These are phyloP conservation scores for Chaetoceros muelleri DNA, from an alignment of 108 stramenopile genomes.

Conservation along the genomic window DNA sequence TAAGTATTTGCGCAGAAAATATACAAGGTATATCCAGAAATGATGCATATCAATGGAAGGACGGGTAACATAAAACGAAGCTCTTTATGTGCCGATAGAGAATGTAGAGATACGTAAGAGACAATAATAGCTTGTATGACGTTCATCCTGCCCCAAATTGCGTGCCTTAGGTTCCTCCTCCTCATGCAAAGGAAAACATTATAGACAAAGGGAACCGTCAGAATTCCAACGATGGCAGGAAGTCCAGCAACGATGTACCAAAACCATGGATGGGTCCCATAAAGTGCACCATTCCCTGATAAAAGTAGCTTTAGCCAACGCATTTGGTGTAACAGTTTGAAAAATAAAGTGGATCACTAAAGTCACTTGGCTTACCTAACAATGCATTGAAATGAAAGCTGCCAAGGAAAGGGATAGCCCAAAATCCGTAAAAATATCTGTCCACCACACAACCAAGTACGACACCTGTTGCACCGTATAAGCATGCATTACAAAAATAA, in stretches of 20 bases:
- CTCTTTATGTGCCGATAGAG: slow-evolving; percentile 88
- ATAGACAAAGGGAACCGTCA: slow-evolving; percentile 48
- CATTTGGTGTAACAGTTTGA: background rate
- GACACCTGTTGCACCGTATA: slow-evolving; percentile 45
- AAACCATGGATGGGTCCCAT: slow-evolving; percentile 74
- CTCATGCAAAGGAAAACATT: slow-evolving; percentile 4
- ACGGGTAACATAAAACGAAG: slow-evolving; percentile 90
- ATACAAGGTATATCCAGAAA: slow-evolving; percentile 30
- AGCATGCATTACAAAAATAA: slow-evolving; percentile 36
- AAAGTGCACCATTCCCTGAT: slow-evolving; percentile 51
- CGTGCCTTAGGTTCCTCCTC: background rate
- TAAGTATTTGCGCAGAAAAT: background rate
- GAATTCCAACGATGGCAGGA: slow-evolving; percentile 57
- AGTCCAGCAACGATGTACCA: slow-evolving; percentile 78
- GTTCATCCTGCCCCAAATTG: background rate
- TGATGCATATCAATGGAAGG: slow-evolving; percentile 69
- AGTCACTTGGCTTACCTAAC: slow-evolving; percentile 21
- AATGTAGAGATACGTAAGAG: slow-evolving; percentile 56
- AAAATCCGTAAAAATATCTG: slow-evolving; percentile 69
- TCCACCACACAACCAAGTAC: slow-evolving; percentile 41
- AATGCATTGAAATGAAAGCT: slow-evolving; percentile 82
- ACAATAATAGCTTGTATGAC: slow-evolving; percentile 39
- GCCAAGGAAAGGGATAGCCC: slow-evolving; percentile 71
- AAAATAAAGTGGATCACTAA: background rate
- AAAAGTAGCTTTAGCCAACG: slow-evolving; percentile 2